Evolutionary conservation across 2,329 filamentous ascomycete genomes (phyloP), one percentile per base, ranked within the genome.

Genomic region (Aspergillus transmontanensis): DNA sequence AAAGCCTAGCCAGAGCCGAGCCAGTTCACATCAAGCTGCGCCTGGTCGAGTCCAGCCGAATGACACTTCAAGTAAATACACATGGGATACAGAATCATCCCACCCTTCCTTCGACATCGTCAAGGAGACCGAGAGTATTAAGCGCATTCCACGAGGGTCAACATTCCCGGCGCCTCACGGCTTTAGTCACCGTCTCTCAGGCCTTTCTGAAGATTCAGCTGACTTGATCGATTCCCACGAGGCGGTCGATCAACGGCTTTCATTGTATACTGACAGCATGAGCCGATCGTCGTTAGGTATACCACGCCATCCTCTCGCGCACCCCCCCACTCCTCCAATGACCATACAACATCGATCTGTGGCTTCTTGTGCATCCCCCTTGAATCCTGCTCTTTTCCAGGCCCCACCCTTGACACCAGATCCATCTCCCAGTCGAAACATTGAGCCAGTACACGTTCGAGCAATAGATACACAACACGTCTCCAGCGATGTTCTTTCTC

Each of bases 61-160:
- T 57, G 66, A 69, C 11, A 68, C 69, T 43, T 70, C 72, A 10
- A 74, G 68, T 41, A 69, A 66, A 39, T 71, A 71, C 34, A 71
- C 69, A 2, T 71, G 69, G n/a, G 72, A 75, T 10, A 59, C 68
- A 51, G 73, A 71, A 36, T 83, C 82, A 4, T 77, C 82, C 11
- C 78, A 80, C 58, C 82, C 81, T 6, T 85, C 84, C 1, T 78
- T 84, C 58, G 81, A 85, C 66, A 77, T 84, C 41, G 76, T 85
- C 21, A 79, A 81, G 51, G 79, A 84, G 65, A 85, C 83, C 0
- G 82, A 84, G 14, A 84, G 82, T 65, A 79, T 85, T 69, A 81
- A 79, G 64, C 76, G 79, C 55, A 82, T 84, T 60, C 80, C 78
- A 12, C 74, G 70, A 46, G 81, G 81, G 34, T 78, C 74, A 11